Conservation (phyloP, 2,329 filamentous ascomycete genomes). For the Cordyceps pruinosa region DNA sequence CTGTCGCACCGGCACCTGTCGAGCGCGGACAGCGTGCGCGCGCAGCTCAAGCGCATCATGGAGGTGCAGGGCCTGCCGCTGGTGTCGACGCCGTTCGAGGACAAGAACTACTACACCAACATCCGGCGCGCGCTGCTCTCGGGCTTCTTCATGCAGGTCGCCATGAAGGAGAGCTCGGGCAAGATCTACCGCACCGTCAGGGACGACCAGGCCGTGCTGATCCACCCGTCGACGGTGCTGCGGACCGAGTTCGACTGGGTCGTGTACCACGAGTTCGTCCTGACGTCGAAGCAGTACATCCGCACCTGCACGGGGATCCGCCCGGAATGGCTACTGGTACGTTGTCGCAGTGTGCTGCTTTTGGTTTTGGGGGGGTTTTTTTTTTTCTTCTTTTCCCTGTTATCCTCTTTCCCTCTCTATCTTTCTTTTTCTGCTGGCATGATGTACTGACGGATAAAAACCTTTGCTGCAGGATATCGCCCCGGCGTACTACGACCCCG, state of each 20-base stretch:
- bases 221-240: constrained; percentile 90
- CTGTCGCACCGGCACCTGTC: constrained; percentile 81
- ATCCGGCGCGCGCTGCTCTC: constrained; percentile 87
- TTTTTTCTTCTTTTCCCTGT: not conserved
- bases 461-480: constrained; percentile 67
- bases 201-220: constrained; percentile 86
- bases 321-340: constrained; percentile 87
- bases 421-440: constrained; percentile 48
- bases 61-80: constrained; percentile 83
- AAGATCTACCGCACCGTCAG: constrained; percentile 96
- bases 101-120: constrained; percentile 98
- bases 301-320: constrained; percentile 86
- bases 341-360: constrained; percentile 25
- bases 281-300: constrained; percentile 97
- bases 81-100: constrained; percentile 79
- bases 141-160: constrained; percentile 99
- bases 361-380: not conserved
- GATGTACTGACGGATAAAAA: not conserved
- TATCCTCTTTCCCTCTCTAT: not conserved
- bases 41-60: constrained; percentile 94
- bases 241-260: constrained; percentile 92
- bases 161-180: constrained; percentile 80
- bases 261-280: constrained; percentile 95
- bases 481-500: constrained; percentile 83
- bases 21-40: constrained; percentile 88